These are phyloP conservation scores for Pyrenochaeta sp. DNA, from an alignment of 2,329 filamentous ascomycete genomes.

Conservation along the genomic window DNA sequence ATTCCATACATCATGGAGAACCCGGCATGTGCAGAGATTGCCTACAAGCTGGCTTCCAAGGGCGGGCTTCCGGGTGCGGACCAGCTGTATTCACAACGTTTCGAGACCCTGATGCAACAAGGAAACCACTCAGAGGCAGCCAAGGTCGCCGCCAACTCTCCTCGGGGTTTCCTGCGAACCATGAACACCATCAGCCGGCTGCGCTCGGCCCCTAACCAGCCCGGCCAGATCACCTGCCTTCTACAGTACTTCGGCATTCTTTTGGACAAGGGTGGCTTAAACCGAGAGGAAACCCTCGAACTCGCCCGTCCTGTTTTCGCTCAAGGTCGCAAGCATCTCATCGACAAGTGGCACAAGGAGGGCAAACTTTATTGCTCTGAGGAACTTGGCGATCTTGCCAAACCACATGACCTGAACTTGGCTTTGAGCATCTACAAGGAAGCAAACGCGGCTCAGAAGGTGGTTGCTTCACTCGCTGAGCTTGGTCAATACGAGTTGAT, in stretches of 20 bases:
- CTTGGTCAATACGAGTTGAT: conserved; percentile 98
- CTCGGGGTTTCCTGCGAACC: conserved; percentile 92
- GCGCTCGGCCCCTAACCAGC: conserved; percentile 81
- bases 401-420: conserved; percentile 85
- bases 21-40: conserved; percentile 89
- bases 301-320: conserved; percentile 89
- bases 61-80: conserved; percentile 94
- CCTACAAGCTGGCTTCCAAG: conserved; percentile 94
- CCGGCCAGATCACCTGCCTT: conserved; percentile 89
- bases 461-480: conserved; percentile 93
- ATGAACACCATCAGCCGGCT: conserved; percentile 95
- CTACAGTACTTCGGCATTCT: conserved; percentile 98
- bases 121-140: conserved; percentile 88
- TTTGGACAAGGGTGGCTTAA: conserved; percentile 91
- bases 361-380: conserved; percentile 96
- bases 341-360: conserved; percentile 98
- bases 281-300: conserved; percentile 93
- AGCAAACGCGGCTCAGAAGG: conserved; percentile 90
- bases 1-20: conserved; percentile 97
- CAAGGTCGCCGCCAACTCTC: conserved; percentile 95
- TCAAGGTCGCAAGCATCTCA: conserved; percentile 91
- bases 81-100: conserved; percentile 89
- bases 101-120: conserved; percentile 82
- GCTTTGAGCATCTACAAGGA: conserved; percentile 90
- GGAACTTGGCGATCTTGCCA: conserved; percentile 92